phyloP scores from a whole-genome alignment of 169 alveolate genomes.

The Ichthyophthirius multifiliis region DNA sequence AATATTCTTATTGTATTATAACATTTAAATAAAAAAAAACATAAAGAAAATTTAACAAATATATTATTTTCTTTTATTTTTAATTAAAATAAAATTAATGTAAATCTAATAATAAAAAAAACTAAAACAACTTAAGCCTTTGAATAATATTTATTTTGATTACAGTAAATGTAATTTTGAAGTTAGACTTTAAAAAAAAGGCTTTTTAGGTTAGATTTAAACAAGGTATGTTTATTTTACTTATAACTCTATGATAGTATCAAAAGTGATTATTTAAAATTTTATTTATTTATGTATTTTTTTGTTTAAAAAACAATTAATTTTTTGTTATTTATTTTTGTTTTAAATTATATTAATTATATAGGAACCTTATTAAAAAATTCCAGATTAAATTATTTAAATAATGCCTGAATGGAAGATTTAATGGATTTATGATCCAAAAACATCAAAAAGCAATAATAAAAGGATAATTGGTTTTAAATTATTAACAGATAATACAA shows the following conservation, averaged over 20 bases:
- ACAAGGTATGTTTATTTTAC: background rate
- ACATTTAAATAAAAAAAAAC: no score
- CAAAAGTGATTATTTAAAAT: background rate
- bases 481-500: background rate
- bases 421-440: constrained; percentile 1
- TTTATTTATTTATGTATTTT: no score
- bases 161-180: background rate
- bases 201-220: background rate
- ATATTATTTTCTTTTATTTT: no score
- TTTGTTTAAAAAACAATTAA: background rate
- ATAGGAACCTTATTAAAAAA: constrained; percentile 11
- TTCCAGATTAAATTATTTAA: constrained; percentile 1
- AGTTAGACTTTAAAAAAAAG: background rate
- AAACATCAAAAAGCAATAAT: background rate
- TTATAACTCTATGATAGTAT: background rate
- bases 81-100: no score
- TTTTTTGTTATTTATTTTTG: no score
- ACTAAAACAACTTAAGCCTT: no score
- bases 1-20: no score
- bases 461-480: constrained; percentile 8
- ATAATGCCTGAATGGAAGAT: constrained; percentile 1
- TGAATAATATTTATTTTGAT: no score
- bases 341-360: background rate
- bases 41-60: no score
- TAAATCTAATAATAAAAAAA: no score